A percentile compares a stretch with the other conserved stretches of the same genome.
Conservation (phyloP, 2,329 filamentous ascomycete species). For the Epichloe scottii region DNA sequence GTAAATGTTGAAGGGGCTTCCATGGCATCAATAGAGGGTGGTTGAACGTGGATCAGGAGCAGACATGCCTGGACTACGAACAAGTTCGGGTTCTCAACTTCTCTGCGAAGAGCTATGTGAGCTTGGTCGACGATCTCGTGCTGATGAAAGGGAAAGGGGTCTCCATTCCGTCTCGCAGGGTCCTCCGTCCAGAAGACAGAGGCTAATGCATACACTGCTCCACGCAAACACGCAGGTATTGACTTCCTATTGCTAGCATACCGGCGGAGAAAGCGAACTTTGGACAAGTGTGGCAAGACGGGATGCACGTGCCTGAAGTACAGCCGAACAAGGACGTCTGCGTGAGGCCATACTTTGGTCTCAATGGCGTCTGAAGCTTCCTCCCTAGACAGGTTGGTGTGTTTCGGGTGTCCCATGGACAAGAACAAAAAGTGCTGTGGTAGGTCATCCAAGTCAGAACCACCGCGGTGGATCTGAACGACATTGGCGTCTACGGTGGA, state of each 20-base stretch:
- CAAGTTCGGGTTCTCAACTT: conserved; percentile 34
- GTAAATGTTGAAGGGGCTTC: conserved; percentile 34
- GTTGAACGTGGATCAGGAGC: conserved; percentile 31
- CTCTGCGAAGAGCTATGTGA: conserved; percentile 28
- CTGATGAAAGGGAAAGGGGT: conserved; percentile 22
- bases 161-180: neutral
- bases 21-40: conserved; percentile 31
- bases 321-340: conserved; percentile 27
- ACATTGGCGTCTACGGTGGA: conserved; percentile 32
- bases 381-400: conserved; percentile 25
- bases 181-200: conserved; percentile 11
- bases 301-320: conserved; percentile 35
- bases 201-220: conserved; percentile 31
- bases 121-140: conserved; percentile 29
- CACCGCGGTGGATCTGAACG: conserved; percentile 27
- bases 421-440: conserved; percentile 34
- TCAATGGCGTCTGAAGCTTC: conserved; percentile 30
- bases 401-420: conserved; percentile 30
- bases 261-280: conserved; percentile 27
- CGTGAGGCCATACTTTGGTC: conserved; percentile 26
- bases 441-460: conserved; percentile 20
- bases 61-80: conserved; percentile 34
- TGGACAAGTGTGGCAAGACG: conserved; percentile 30
- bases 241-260: conserved; percentile 24
- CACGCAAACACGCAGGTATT: conserved; percentile 31